Conservation (phyloP, 768 basidiomycete genomes). For the Mycena kentingensis region DNA sequence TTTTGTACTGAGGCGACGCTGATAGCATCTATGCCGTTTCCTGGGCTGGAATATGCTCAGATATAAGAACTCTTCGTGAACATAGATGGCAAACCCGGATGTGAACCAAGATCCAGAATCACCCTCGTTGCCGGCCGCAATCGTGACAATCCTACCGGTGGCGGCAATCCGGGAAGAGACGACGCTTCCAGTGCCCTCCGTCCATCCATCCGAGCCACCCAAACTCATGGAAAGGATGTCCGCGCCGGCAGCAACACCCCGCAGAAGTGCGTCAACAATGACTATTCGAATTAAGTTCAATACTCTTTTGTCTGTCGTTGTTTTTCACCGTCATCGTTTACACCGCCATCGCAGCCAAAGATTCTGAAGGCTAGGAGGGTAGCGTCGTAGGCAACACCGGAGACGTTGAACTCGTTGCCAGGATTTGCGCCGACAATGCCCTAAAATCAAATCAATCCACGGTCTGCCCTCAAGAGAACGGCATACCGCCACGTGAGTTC, state of each 20-base stretch:
- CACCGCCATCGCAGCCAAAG: slow-evolving; percentile 58
- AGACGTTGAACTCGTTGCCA: slow-evolving; percentile 63
- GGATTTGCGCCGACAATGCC: slow-evolving; percentile 67
- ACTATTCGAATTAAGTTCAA: slow-evolving; percentile 23
- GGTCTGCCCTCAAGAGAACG: not conserved
- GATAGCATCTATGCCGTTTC: slow-evolving; percentile 58
- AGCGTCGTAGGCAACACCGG: slow-evolving; percentile 68
- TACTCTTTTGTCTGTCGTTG: slow-evolving; percentile 16
- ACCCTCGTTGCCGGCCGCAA: slow-evolving; percentile 61
- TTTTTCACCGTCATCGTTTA: slow-evolving; percentile 57
- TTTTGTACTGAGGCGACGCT: slow-evolving; percentile 59
- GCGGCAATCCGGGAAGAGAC: slow-evolving; percentile 60
- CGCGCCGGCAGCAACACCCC: slow-evolving; percentile 51
- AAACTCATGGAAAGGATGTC: slow-evolving; percentile 71
- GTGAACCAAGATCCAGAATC: slow-evolving; percentile 64
- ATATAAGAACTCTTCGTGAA: no score
- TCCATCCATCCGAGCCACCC: slow-evolving; percentile 66
- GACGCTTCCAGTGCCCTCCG: slow-evolving; percentile 52
- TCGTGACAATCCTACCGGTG: slow-evolving; percentile 61
- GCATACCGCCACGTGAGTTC: slow-evolving; percentile 57
- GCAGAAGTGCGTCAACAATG: slow-evolving; percentile 52
- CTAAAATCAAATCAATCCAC: slow-evolving; percentile 31
- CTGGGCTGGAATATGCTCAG: no score
- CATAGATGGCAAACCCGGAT: slow-evolving; percentile 51
- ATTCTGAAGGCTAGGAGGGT: slow-evolving; percentile 57